phyloP scores from a whole-genome alignment of 768 basidiomycete species.

The Termitomyces bulborhizus region DNA sequence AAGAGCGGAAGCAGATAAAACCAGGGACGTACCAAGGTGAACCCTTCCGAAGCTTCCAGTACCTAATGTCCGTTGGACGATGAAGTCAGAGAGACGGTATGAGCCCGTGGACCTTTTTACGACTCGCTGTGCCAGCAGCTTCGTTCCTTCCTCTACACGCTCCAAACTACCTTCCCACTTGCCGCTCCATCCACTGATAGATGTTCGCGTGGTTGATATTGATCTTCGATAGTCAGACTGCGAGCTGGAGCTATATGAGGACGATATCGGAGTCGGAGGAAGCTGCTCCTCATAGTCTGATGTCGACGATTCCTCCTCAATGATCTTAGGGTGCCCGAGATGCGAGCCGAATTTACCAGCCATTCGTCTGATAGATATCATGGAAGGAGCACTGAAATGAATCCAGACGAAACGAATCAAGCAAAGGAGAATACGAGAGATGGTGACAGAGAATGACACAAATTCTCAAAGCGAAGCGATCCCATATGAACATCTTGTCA shows the following conservation, averaged over 20 bases:
- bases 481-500: slow-evolving; percentile 15
- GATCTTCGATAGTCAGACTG: slow-evolving; percentile 57
- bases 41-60: slow-evolving; percentile 99
- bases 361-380: slow-evolving; percentile 42
- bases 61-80: slow-evolving; percentile 78
- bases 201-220: slow-evolving; percentile 64
- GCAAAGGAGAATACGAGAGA: slow-evolving; percentile 10
- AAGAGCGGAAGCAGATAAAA: slow-evolving; percentile 6
- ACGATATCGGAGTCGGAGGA: slow-evolving; percentile 24
- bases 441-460: slow-evolving; percentile 1
- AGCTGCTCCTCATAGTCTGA: slow-evolving; percentile 14
- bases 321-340: slow-evolving; percentile 25
- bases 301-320: slow-evolving; percentile 11
- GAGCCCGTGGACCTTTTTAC: slow-evolving; percentile 51
- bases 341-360: slow-evolving; percentile 41
- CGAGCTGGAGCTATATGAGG: slow-evolving; percentile 25
- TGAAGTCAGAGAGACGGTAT: slow-evolving; percentile 72
- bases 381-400: slow-evolving; percentile 3
- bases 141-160: slow-evolving; percentile 22
- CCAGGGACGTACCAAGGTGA: slow-evolving; percentile 55
- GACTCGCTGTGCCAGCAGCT: slow-evolving; percentile 16
- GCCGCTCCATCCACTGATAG: slow-evolving; percentile 42
- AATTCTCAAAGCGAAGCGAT: slow-evolving; percentile 10
- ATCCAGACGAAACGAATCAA: slow-evolving; percentile 6
- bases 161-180: slow-evolving; percentile 31